Evolutionary conservation across 1,139 yeast species (phyloP).

Genomic region (Saccharomyces hybrid): DNA sequence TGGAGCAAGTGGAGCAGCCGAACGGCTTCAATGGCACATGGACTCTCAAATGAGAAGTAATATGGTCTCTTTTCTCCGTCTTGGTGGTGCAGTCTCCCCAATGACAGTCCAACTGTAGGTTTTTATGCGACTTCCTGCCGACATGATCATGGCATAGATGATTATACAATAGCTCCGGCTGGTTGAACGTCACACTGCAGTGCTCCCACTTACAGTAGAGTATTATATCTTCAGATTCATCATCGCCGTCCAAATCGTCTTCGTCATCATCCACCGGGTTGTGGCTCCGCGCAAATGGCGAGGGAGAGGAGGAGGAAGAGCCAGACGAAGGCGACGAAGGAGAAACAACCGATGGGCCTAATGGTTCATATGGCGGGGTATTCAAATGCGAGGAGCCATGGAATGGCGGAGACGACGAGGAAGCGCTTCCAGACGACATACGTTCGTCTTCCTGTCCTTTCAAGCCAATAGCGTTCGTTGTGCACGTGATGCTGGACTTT

Average conservation of each 20-base stretch:
- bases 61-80: conserved; percentile 90
- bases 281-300: not conserved
- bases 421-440: not conserved
- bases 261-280: not conserved
- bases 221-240: not conserved
- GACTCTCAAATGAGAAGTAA: conserved; percentile 88
- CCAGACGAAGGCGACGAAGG: not conserved
- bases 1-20: conserved; percentile 68
- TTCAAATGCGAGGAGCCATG: not conserved
- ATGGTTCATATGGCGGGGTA: not conserved
- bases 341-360: not conserved
- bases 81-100: conserved; percentile 78
- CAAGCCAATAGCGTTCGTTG: not conserved
- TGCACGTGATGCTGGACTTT: not conserved
- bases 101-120: conserved; percentile 67
- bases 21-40: conserved; percentile 92
- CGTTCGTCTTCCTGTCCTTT: not conserved
- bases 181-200: conserved; percentile 50
- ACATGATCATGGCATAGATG: conserved; percentile 90
- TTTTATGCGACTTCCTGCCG: conserved; percentile 79
- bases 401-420: not conserved
- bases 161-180: conserved; percentile 68
- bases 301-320: not conserved
- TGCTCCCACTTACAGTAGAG: conserved; percentile 67
- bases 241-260: not conserved